Base-by-base conservation (phyloP, 495 filamentous ascomycete genomes). In the Aspergillus egyptiacus region DNA sequence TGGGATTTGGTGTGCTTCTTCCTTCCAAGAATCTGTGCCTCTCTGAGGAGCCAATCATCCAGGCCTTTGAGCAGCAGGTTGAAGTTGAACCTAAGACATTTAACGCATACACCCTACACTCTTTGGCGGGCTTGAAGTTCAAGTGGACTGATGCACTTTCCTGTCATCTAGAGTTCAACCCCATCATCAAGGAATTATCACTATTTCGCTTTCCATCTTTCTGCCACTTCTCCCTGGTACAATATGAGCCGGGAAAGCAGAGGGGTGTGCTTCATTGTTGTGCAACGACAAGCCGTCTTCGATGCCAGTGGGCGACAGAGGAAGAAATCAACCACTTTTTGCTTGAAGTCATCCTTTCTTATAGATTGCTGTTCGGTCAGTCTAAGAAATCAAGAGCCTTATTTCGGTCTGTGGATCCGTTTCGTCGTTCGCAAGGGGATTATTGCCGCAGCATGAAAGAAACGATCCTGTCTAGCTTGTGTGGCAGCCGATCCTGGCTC, bases 301-400 rank as follows among this genome's bases (percentile, higher is more conserved):
- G 46, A 17, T 40, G 46, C 32, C 46, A 49, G 46, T 49, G 46
- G 46, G 46, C 46, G 1, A 49, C 46, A 11, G 46, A 49, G 35
- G 34, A 49, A 8, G 46, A 49, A n/a, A 39, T 49, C 18, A 38
- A 39, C 22, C 46, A 49, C 10, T 28, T 49, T 1, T 25, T 49
- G 22, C 15, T 14, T 5, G 46, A 49, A 20, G 17, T 49, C 14
- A 13, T 49, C 7, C 14, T 39, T 17, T 49, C 46, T 1, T 49
- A 49, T 31, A 22, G 46, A 27, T 18, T 49, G 6, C 36, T 49
- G 2, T 41, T 49, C 22, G 46, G 35, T 1, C 46, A 49, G 36
- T 39, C 35, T 4, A 49, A 39, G 36, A 39, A 17, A 18, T 39
- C 46, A 2, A 35, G 46, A 18, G 1, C 8, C 7, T 13, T 39